Evolutionary conservation across 169 alveolate species (phyloP), one percentile per base, ranked within the genome.

Genomic region (Plasmodium vinckei): DNA sequence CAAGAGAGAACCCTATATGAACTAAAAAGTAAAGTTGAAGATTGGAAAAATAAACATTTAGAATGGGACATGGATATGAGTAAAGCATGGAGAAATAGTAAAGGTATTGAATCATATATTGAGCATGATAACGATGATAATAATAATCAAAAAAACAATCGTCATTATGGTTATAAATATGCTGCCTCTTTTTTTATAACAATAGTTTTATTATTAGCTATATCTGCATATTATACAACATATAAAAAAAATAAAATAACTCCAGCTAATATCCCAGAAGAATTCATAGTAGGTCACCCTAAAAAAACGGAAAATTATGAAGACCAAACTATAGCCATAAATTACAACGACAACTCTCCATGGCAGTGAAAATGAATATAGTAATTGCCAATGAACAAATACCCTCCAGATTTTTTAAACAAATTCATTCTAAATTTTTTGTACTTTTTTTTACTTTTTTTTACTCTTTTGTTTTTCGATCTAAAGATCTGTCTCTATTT

Each of bases 171-270:
- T 27, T 77, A 77, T 51, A 61, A 77, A 15, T 77, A 61, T 10
- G 61, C 88, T 3, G 88, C 88, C 33, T 63, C 88, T 9, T 64
- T 44, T 39, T 44, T 68, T 9, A 5, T 77, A 47, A 53, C 56
- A 13, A 42, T 69, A 3, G 12, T 77, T 23, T 19, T 77, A 44
- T 23, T 64, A 13, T 10, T 64, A 64, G 77, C 69, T 1, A n/a
- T 15, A n/a, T 56, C 69, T 1, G 6, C 49, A 39, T 56, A 19
- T 23, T 77, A 64, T 44, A n/a, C 53, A 21, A 33, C 25, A 21
- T 10, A 56, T 27, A 71, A 53, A 71, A 25, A 27, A 13, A 17
- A 6, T 13, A 49, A 77, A 56, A 49, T 51, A 7, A 33, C 5
- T 33, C 42, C 42, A 33, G 3, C 7, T 33, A 15, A 7, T 4